Evolutionary conservation across 108 stramenopile species (phyloP).

Genomic region (Cyclotella atomus): DNA sequence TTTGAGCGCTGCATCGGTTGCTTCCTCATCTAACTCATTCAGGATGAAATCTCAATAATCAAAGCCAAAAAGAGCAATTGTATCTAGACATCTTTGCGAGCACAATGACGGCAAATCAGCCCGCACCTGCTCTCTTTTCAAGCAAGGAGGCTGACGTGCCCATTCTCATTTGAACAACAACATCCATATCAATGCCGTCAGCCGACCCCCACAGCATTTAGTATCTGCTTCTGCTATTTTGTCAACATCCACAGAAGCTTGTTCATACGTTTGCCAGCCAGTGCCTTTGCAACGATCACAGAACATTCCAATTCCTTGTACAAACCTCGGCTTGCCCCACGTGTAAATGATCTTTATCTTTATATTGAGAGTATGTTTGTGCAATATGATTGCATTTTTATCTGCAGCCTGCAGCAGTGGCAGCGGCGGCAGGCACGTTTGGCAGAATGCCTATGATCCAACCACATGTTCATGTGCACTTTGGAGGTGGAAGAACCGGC

Average conservation of each 20-base stretch:
- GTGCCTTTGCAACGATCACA: background rate
- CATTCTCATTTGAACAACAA: background rate
- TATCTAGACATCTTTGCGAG: background rate
- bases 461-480: background rate
- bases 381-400: too few species aligned
- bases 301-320: background rate
- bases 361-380: background rate
- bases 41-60: background rate
- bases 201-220: background rate
- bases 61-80: background rate
- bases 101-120: background rate
- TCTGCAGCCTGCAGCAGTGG: too few species aligned
- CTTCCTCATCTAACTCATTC: background rate
- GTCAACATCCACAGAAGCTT: background rate
- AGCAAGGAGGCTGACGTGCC: background rate
- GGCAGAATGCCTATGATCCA: background rate
- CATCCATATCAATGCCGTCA: conserved; percentile 1
- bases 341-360: conserved; percentile 1
- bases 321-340: background rate
- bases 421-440: background rate
- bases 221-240: background rate
- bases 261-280: background rate
- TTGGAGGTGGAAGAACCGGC: background rate
- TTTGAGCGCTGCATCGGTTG: background rate
- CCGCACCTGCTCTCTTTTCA: background rate